Evolutionary conservation across 768 basidiomycete genomes (phyloP), one percentile per base, ranked within the genome.

Genomic region (Panus rudis): DNA sequence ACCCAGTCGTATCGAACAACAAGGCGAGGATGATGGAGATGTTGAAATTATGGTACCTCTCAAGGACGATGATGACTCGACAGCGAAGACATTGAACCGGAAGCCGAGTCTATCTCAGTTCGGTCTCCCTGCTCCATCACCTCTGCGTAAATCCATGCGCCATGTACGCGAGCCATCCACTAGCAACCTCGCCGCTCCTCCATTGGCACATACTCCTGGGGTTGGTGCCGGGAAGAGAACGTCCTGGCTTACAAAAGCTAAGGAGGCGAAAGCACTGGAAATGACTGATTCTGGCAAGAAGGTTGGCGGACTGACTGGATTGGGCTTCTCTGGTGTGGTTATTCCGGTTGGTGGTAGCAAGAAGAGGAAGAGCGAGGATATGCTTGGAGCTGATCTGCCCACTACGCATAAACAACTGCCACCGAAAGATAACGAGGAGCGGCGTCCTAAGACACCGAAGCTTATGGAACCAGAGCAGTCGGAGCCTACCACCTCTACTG

Each of bases 161-260:
- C 52, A 67, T 11, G 52, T 65, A 25, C 69, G 69, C 16, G 83
- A 81, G 16, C 58, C 70, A 31, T 67, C 55, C 13, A 71, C 70
- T 3, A 54, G 58, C 10, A 52, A 44, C 4, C 46, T 50, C 14
- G 53, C 49, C 31, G 56, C 54, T 14, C 68, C 72, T 28, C 66
- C 69, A n/a, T 59, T 62, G 4, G 55, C 63, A 17, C 57, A 61
- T 21, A 67, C 60, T 8, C 50, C 49, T 6, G 47, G 49, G 17
- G 46, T 39, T 3, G 44, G 30, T 13, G 52, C 46, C 13, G 77
- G 75, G 3, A 87, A 84, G 53, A 77, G 86, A 24, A 83, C 83
- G 7, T 89, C 87, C 3, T 89, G 87, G 87, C 60, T 90, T 42
- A 77, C 75, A 62, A 86, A 84, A 53, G 87, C 81, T 12, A 71